Conservation (phyloP, 495 filamentous ascomycete species). For the Podospora pseudoanserina region DNA sequence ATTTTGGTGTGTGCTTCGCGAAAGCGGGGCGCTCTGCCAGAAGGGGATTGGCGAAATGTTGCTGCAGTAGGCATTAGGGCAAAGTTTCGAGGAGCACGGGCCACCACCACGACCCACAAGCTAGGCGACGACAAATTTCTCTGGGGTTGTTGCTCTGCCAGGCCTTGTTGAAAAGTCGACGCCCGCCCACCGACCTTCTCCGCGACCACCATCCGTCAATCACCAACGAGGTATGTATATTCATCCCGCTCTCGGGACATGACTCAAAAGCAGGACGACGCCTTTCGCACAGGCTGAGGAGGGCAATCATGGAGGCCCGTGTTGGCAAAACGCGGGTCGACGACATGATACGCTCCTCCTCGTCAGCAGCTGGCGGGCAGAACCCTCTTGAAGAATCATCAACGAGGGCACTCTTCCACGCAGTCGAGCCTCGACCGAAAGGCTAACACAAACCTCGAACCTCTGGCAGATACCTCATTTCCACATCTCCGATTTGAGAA, state of each 20-base stretch:
- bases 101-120: conserved; percentile 23
- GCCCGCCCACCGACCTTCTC: conserved; percentile 12
- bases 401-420: conserved; percentile 85
- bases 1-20: conserved; percentile 15
- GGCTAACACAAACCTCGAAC: conserved; percentile 58
- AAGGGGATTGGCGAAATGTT: conserved; percentile 2
- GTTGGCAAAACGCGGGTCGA: conserved; percentile 3
- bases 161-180: conserved; percentile 7
- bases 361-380: conserved; percentile 77
- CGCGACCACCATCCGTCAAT: conserved; percentile 15
- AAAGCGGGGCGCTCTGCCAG: neutral
- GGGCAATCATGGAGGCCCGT: conserved; percentile 40
- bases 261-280: conserved; percentile 34
- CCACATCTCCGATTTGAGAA: conserved; percentile 70
- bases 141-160: neutral
- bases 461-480: conserved; percentile 72
- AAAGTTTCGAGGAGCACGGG: conserved; percentile 25
- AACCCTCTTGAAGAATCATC: conserved; percentile 62
- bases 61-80: conserved; percentile 24
- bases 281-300: conserved; percentile 49
- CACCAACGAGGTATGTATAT: conserved; percentile 40
- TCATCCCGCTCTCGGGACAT: conserved; percentile 25
- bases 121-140: conserved; percentile 3
- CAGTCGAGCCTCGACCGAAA: conserved; percentile 65
- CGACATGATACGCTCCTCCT: conserved; percentile 66